phyloP scores from a whole-genome alignment of 345 rosid species.

The Carallia pectinifolia region DNA sequence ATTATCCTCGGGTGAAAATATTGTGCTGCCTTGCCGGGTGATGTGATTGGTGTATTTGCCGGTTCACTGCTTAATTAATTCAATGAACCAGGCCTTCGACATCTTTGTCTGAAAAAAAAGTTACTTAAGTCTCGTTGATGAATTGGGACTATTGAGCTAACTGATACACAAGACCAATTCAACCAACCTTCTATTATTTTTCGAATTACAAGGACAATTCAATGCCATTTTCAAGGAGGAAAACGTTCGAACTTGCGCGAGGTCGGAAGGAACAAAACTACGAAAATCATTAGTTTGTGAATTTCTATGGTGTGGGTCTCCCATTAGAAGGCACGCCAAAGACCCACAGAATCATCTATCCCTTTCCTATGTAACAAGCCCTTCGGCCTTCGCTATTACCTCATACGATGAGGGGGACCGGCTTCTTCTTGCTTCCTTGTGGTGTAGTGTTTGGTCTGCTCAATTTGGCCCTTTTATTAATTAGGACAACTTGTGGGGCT shows the following conservation, averaged over 20 bases:
- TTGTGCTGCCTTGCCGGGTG: background rate
- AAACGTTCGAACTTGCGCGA: no score
- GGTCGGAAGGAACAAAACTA: no score
- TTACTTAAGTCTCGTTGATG: background rate
- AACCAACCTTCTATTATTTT: background rate
- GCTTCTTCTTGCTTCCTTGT: background rate
- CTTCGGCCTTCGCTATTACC: no score
- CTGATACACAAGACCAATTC: background rate
- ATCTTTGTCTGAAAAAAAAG: background rate
- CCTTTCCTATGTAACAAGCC: no score
- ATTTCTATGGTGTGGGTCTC: no score
- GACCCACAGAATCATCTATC: no score
- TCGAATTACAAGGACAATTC: no score
- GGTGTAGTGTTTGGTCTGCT: background rate
- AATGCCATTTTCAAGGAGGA: no score
- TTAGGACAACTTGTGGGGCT: background rate
- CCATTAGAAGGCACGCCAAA: no score
- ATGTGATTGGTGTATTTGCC: background rate
- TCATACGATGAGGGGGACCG: background rate
- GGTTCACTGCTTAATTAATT: background rate
- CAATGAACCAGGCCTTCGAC: conserved; percentile 15
- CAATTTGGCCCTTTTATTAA: background rate
- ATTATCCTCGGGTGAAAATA: conserved; percentile 1
- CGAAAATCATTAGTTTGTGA: no score
- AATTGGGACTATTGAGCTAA: background rate